phyloP scores from a whole-genome alignment of 108 stramenopile genomes.

The Nannochloropsis gaditana region DNA sequence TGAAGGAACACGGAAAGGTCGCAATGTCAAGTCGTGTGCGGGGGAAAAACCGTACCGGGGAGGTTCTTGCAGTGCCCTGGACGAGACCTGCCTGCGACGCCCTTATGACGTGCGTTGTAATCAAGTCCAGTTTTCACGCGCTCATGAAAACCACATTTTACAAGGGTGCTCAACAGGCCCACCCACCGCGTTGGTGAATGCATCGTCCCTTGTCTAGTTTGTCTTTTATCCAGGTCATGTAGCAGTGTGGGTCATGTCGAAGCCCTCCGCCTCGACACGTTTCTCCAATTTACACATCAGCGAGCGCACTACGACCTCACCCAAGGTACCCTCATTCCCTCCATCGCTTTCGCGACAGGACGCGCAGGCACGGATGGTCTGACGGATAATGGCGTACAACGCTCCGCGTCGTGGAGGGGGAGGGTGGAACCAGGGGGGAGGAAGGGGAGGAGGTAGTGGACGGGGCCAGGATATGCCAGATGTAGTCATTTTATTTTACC shows the following conservation, averaged over 20 bases:
- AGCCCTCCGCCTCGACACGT: background rate
- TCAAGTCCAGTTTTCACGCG: too few relatives aligned
- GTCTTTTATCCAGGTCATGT: background rate
- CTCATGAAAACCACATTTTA: too few relatives aligned
- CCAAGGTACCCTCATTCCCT: slow-evolving; percentile 84
- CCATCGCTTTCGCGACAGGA: slow-evolving; percentile 72
- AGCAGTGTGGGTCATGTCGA: background rate
- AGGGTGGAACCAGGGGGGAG: background rate
- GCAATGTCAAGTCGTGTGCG: too few relatives aligned
- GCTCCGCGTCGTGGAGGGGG: slow-evolving; percentile 77
- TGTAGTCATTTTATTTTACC: background rate
- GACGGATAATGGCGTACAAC: slow-evolving; percentile 83
- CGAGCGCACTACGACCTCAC: slow-evolving; percentile 73
- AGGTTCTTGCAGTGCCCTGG: too few relatives aligned
- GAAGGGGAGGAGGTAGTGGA: background rate
- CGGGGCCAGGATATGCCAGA: background rate
- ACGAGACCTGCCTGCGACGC: too few relatives aligned
- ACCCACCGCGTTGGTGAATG: too few relatives aligned
- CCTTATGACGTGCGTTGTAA: too few relatives aligned
- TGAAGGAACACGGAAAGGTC: too few relatives aligned
- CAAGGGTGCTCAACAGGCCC: too few relatives aligned
- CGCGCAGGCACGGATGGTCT: slow-evolving; percentile 43
- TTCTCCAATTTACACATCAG: background rate
- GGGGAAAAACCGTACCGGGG: too few relatives aligned
- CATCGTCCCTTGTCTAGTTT: too few relatives aligned